Evolutionary conservation across 331 rosid species (phyloP).

Genomic region (Erythrophleum ivorense): DNA sequence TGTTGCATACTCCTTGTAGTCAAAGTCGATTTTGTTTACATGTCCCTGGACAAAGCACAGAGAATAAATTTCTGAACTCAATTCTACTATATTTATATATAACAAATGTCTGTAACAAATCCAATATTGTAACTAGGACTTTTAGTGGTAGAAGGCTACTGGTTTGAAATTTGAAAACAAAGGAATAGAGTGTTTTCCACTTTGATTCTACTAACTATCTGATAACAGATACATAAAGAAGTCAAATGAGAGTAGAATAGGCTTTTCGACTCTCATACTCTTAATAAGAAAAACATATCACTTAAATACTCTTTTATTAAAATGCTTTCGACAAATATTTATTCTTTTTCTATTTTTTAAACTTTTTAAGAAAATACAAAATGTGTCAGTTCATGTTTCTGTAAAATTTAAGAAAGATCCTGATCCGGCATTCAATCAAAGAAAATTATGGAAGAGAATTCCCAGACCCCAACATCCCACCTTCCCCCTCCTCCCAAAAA

Average conservation of each 20-base stretch:
- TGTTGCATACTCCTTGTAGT: constrained; percentile 80
- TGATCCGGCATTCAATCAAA: too few species aligned
- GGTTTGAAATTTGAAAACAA: background rate
- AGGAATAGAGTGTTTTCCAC: background rate
- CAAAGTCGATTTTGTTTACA: constrained; percentile 79
- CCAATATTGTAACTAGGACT: constrained; percentile 2
- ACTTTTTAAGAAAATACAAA: too few species aligned
- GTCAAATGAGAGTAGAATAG: background rate
- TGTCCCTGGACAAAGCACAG: constrained; percentile 60
- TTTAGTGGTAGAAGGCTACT: background rate
- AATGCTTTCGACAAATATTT: too few species aligned
- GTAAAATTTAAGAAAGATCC: too few species aligned
- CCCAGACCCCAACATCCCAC: too few species aligned
- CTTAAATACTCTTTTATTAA: too few species aligned
- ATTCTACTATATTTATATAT: background rate
- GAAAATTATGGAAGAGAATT: too few species aligned
- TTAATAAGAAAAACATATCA: too few species aligned
- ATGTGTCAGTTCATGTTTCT: too few species aligned
- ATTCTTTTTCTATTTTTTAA: too few species aligned
- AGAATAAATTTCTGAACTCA: constrained; percentile 1
- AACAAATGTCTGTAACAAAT: background rate
- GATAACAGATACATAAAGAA: background rate
- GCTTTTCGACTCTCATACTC: too few species aligned
- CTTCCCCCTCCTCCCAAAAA: too few species aligned
- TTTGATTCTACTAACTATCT: background rate